Conservation (phyloP, 345 rosid species). For the Populus tremula region DNA sequence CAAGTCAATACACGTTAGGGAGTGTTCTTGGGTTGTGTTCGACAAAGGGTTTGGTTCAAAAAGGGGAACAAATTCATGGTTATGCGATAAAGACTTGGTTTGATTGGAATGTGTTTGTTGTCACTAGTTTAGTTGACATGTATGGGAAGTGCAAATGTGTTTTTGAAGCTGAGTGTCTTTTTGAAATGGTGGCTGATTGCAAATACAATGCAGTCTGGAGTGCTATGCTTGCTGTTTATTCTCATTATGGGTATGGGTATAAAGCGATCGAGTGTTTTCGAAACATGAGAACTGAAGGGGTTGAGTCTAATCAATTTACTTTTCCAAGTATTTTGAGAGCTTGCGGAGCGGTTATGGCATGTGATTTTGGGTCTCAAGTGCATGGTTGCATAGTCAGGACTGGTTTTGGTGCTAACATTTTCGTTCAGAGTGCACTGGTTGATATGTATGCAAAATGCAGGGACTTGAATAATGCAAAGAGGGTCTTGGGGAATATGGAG, state of each 20-base stretch:
- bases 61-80: conserved; percentile 79
- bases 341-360: conserved; percentile 50
- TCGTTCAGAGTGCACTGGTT: conserved; percentile 73
- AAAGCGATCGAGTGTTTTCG: conserved; percentile 62
- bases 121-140: conserved; percentile 75
- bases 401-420: conserved; percentile 62
- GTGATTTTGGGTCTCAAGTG: conserved; percentile 61
- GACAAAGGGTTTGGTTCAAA: conserved; percentile 34
- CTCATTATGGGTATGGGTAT: conserved; percentile 49
- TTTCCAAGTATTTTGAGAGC: conserved; percentile 79
- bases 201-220: conserved; percentile 76
- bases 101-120: conserved; percentile 55
- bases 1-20: conserved; percentile 64
- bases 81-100: conserved; percentile 49
- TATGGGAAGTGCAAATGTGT: conserved; percentile 68
- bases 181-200: conserved; percentile 34
- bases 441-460: conserved; percentile 85
- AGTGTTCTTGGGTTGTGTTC: conserved; percentile 68
- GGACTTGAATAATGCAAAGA: conserved; percentile 58
- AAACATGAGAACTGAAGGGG: conserved; percentile 55
- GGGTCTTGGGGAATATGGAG: conserved; percentile 42
- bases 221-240: conserved; percentile 79
- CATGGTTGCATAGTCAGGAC: conserved; percentile 63
- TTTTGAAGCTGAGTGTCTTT: conserved; percentile 66
- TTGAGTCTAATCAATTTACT: conserved; percentile 65